Evolutionary conservation across 306 rosid species (phyloP).

Genomic region (Acacia melanoxylon): DNA sequence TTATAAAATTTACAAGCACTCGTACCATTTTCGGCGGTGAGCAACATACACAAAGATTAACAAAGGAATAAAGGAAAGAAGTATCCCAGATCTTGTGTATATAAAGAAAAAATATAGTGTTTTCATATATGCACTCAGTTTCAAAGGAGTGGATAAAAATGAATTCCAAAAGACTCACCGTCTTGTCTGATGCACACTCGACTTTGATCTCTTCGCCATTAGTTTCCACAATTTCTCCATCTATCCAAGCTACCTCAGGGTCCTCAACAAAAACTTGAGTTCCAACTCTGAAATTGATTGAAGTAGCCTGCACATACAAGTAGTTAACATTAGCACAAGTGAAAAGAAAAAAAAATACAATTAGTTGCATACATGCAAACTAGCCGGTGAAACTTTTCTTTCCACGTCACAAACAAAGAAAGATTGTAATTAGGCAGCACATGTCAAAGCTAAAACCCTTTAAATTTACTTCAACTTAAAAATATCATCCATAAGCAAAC

Average conservation of each 20-base stretch:
- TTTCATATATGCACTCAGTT: not conserved
- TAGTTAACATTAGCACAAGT: slow-evolving; percentile 6
- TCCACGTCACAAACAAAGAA: not conserved
- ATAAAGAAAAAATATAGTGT: not conserved
- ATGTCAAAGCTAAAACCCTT: not conserved
- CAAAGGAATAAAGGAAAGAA: not conserved
- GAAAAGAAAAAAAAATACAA: not conserved
- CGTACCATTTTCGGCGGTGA: not conserved
- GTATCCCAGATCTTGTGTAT: not conserved
- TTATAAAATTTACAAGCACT: too few species aligned
- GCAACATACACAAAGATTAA: not conserved
- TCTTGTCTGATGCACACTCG: slow-evolving; percentile 52
- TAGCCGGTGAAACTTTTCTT: not conserved
- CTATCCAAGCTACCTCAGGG: slow-evolving; percentile 76
- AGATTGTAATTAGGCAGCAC: slow-evolving; percentile 10
- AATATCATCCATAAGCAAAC: slow-evolving; percentile 1
- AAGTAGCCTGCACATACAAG: slow-evolving; percentile 56
- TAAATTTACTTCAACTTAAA: not conserved
- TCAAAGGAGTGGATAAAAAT: not conserved
- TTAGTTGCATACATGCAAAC: not conserved
- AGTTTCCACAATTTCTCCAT: slow-evolving; percentile 70
- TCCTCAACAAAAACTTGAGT: slow-evolving; percentile 80
- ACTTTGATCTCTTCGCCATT: slow-evolving; percentile 48
- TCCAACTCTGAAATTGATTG: slow-evolving; percentile 58
- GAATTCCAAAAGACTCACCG: slow-evolving; percentile 47